phyloP scores from a whole-genome alignment of 306 rosid species.

The Leucaena leucocephala region DNA sequence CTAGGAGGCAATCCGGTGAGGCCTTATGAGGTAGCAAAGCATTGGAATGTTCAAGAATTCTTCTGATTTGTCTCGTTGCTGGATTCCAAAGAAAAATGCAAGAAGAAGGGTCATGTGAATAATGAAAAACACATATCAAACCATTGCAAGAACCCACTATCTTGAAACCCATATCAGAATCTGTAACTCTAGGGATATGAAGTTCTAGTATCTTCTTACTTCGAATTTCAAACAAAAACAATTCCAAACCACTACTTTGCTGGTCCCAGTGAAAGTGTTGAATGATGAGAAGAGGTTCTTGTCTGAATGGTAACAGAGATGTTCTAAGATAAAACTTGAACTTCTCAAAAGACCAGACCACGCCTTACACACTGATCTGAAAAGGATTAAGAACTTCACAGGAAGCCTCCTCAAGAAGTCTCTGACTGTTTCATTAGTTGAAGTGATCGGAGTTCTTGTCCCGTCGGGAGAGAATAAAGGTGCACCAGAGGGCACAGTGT shows the following conservation, averaged over 20 bases:
- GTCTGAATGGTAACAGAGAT: neutral
- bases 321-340: neutral
- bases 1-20: conserved; percentile 46
- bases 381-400: neutral
- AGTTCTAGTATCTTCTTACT: conserved; percentile 24
- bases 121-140: conserved; percentile 35
- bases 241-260: neutral
- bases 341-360: neutral
- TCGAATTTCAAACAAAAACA: conserved; percentile 25
- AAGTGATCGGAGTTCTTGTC: neutral
- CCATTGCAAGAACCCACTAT: conserved; percentile 41
- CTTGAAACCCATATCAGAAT: conserved; percentile 42
- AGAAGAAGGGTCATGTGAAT: conserved; percentile 29
- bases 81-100: conserved; percentile 42
- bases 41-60: conserved; percentile 10
- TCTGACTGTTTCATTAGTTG: neutral
- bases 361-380: neutral
- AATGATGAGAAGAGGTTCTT: conserved; percentile 35
- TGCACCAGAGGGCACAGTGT: neutral
- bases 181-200: conserved; percentile 33
- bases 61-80: conserved; percentile 27
- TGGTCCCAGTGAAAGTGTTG: conserved; percentile 27
- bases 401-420: conserved; percentile 9
- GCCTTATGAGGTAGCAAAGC: conserved; percentile 25
- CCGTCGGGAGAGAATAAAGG: neutral